phyloP scores from a whole-genome alignment of 179 eudicot genomes.

The Spinacia oleracea region DNA sequence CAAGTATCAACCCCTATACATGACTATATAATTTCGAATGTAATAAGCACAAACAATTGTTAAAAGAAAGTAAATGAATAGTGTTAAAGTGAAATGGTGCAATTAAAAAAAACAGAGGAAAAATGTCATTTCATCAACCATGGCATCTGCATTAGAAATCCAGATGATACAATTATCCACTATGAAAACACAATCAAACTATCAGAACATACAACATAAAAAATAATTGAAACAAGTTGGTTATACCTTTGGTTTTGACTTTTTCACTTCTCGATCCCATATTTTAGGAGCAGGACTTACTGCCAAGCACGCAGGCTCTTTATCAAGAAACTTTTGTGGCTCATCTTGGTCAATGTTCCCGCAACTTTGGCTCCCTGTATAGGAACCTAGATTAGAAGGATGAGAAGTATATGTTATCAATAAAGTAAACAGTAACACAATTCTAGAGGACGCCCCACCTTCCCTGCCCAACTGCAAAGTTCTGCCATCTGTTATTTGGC shows the following conservation, averaged over 20 bases:
- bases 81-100: too few relatives aligned
- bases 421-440: constrained; percentile 3
- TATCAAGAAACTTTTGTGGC: constrained; percentile 22
- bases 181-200: neutral
- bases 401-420: neutral
- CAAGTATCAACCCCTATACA: too few relatives aligned
- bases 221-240: neutral
- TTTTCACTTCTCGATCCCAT: constrained; percentile 44
- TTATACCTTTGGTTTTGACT: constrained; percentile 35
- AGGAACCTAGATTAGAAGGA: neutral
- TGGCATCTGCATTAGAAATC: neutral
- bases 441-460: constrained; percentile 28
- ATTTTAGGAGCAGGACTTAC: constrained; percentile 24
- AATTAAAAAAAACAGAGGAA: too few relatives aligned
- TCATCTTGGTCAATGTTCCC: constrained; percentile 23
- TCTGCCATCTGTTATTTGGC: constrained; percentile 33
- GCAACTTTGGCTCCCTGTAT: constrained; percentile 35
- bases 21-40: too few relatives aligned
- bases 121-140: neutral
- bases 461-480: constrained; percentile 19
- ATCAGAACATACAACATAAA: neutral
- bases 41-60: too few relatives aligned
- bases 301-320: constrained; percentile 24
- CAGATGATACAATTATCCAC: neutral
- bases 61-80: too few relatives aligned